Evolutionary conservation across 179 eudicot genomes (phyloP), one percentile per base, ranked within the genome.

Genomic region (Corrigiola litoralis): DNA sequence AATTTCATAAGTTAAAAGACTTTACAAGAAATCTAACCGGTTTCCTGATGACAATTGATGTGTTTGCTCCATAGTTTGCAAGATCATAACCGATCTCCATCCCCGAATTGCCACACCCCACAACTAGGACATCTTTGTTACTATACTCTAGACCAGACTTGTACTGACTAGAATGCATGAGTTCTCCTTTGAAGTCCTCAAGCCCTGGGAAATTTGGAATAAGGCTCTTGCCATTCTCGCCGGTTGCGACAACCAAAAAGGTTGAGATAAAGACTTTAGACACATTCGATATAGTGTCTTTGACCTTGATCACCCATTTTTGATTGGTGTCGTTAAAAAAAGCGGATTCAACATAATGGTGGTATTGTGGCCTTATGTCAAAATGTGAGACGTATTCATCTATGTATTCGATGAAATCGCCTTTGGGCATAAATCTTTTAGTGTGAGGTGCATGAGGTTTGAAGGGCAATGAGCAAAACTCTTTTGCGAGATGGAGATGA

Each of bases 21-120:
- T n/a, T n/a, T n/a, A n/a, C n/a, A n/a, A n/a, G n/a, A n/a, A n/a
- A n/a, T n/a, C 61, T 74, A 14, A 81, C 85, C 67, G 79, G 70
- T 66, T 51, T 74, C 58, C 77, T 29, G 2, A 81, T 51, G 3
- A 81, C 82, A 40, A 81, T 74, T 1, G 75, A 81, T 6, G 82
- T 67, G 25, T 74, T 60, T 4, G 75, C 82, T 6, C 73, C 79
- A 38, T 41, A 63, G 4, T 63, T 53, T 3, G 75, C 68, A 16
- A 79, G 58, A 63, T 80, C 84, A 6, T 61, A 71, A 28, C 56
- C 20, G 25, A 80, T 80, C 66, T 80, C 81, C 84, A 80, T 80
- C 9, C 84, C 84, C 0, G 84, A 80, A 18, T 80, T 80, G 11
- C 84, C 84, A 58, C 81, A 73, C 4, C 84, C 84, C 37, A 80